These are phyloP conservation scores for Nakataea oryzae DNA, from an alignment of 2,329 filamentous ascomycete species.

Conservation along the genomic window DNA sequence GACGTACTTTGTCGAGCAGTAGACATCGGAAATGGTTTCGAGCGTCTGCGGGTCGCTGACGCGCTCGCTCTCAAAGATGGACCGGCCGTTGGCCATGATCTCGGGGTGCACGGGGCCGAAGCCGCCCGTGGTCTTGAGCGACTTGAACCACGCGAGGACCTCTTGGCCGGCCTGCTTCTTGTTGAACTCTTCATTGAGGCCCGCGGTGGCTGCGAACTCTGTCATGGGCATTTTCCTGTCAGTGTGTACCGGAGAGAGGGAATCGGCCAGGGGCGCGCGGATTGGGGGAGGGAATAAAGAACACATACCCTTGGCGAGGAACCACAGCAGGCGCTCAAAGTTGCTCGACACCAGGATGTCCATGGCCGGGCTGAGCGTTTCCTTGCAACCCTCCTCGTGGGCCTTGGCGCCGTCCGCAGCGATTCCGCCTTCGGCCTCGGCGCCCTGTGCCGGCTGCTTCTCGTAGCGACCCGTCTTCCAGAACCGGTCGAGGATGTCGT, in stretches of 20 bases:
- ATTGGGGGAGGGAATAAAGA: background rate
- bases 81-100: constrained; percentile 60
- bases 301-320: constrained; percentile 53
- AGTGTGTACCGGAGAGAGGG: background rate
- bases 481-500: constrained; percentile 93
- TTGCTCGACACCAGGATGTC: constrained; percentile 95
- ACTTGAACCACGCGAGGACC: constrained; percentile 66
- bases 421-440: constrained; percentile 50
- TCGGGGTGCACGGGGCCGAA: constrained; percentile 68
- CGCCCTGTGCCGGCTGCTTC: constrained; percentile 59
- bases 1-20: constrained; percentile 49
- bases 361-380: constrained; percentile 92
- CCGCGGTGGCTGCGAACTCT: constrained; percentile 47
- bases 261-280: too few relatives aligned
- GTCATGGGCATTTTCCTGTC: background rate
- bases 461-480: constrained; percentile 85
- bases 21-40: constrained; percentile 50
- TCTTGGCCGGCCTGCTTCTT: constrained; percentile 64
- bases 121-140: constrained; percentile 71
- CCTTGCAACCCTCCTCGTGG: constrained; percentile 68
- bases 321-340: constrained; percentile 94
- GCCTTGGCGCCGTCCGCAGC: constrained; percentile 50
- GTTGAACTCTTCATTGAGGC: constrained; percentile 55
- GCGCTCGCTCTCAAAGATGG: constrained; percentile 72
- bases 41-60: constrained; percentile 58